These are phyloP conservation scores for Triangularia verruculosa DNA, from an alignment of 2,329 filamentous ascomycete genomes.

Conservation along the genomic window DNA sequence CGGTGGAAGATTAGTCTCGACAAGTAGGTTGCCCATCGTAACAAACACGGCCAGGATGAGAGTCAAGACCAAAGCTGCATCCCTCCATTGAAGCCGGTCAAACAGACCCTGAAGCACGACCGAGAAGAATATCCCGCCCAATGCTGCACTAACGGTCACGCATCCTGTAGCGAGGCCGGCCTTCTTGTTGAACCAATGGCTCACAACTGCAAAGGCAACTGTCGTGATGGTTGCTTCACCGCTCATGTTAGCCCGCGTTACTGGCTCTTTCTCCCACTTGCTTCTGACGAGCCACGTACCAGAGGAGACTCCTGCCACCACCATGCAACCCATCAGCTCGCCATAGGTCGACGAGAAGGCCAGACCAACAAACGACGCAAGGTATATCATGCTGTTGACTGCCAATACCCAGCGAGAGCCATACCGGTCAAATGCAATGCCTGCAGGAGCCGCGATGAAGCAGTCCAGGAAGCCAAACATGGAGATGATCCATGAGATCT, in stretches of 20 bases:
- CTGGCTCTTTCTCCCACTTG: not conserved
- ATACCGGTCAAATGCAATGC: conserved; percentile 28
- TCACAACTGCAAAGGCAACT: conserved; percentile 28
- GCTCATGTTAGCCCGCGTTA: not conserved
- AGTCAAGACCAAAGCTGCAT: conserved; percentile 26
- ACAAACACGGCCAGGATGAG: conserved; percentile 24
- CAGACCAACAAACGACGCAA: conserved; percentile 29
- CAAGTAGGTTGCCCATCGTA: conserved; percentile 24
- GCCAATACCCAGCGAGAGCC: conserved; percentile 24
- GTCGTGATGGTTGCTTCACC: conserved; percentile 28
- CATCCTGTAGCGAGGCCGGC: conserved; percentile 28
- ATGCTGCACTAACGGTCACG: conserved; percentile 29
- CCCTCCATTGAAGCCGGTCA: conserved; percentile 24
- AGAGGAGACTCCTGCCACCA: conserved; percentile 29
- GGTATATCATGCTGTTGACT: conserved; percentile 25
- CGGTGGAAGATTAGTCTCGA: conserved; percentile 23
- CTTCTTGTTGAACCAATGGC: conserved; percentile 29
- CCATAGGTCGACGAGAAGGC: conserved; percentile 30
- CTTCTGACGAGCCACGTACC: conserved; percentile 17
- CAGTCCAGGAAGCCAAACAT: conserved; percentile 31
- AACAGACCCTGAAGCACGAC: conserved; percentile 30
- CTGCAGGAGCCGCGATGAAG: conserved; percentile 26
- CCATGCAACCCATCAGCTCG: conserved; percentile 32
- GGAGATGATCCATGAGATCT: conserved; percentile 32
- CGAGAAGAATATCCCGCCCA: conserved; percentile 34